Percentiles rank a stretch among this genome's conserved stretches.
Evolutionary conservation across 176 grass and related monocot genomes (phyloP).

Genomic region (Bolboschoenus planiculmis): DNA sequence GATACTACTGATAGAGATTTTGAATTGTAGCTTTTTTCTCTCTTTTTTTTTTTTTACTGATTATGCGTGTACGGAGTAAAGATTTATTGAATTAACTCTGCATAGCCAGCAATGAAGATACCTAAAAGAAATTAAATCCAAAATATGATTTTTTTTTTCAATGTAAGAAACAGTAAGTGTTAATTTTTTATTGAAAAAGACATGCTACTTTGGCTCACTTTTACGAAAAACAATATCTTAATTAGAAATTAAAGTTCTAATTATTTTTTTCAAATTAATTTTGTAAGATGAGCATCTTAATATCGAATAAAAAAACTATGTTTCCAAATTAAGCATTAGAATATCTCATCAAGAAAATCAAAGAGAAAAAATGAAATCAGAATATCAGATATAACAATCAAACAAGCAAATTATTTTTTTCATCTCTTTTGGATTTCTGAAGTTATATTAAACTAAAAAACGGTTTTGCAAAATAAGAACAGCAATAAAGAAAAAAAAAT

Average conservation of each 20-base stretch:
- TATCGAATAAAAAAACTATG: not conserved
- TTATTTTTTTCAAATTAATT: too few relatives aligned
- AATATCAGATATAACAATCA: not conserved
- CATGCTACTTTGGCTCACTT: not conserved
- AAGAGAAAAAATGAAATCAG: not conserved
- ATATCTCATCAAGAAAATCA: not conserved
- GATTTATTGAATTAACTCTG: slow-evolving; percentile 14
- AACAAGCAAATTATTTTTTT: not conserved
- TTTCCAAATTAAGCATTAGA: not conserved
- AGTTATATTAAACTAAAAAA: not conserved
- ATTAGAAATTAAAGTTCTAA: not conserved
- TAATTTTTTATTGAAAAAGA: not conserved
- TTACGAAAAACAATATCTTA: not conserved
- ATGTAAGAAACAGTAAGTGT: not conserved
- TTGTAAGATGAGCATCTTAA: not conserved
- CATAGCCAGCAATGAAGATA: slow-evolving; percentile 11
- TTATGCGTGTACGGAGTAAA: not conserved
- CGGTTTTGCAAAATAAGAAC: not conserved
- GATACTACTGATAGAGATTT: not conserved
- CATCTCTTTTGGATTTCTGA: not conserved
- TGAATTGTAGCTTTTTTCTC: not conserved
- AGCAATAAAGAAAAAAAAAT: not conserved
- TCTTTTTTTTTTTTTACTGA: not conserved
- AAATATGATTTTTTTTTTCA: not conserved
- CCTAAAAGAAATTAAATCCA: not conserved